Evolutionary conservation across 2,329 filamentous ascomycete species (phyloP).

Genomic region (Fusarium falciforme): DNA sequence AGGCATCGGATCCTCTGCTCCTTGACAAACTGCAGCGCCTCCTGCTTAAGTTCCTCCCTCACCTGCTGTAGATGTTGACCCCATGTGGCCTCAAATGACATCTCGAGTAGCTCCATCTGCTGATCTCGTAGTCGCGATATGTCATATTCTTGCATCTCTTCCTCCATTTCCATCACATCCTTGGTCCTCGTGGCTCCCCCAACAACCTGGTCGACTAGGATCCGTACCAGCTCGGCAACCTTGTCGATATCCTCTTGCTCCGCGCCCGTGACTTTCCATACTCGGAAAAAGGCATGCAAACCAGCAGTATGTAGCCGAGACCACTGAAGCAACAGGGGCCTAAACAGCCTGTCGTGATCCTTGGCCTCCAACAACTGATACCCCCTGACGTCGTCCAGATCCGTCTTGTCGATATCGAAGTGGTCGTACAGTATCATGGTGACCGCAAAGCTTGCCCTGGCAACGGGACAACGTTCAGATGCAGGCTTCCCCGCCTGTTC

Average conservation of each 20-base stretch:
- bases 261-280: slow-evolving; percentile 93
- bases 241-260: slow-evolving; percentile 91
- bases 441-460: slow-evolving; percentile 85
- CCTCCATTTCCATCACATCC: slow-evolving; percentile 88
- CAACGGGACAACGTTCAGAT: slow-evolving; percentile 84
- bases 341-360: slow-evolving; percentile 87
- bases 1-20: slow-evolving; percentile 94
- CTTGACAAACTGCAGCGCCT: slow-evolving; percentile 95
- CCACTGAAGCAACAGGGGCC: slow-evolving; percentile 91
- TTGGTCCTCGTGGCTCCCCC: slow-evolving; percentile 84
- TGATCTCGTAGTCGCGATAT: slow-evolving; percentile 81
- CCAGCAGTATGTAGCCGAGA: slow-evolving; percentile 87
- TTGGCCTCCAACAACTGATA: slow-evolving; percentile 80
- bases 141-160: slow-evolving; percentile 87
- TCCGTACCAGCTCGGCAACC: slow-evolving; percentile 89
- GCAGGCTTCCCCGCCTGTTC: slow-evolving; percentile 84
- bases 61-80: slow-evolving; percentile 89
- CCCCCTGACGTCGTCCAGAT: slow-evolving; percentile 80
- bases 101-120: slow-evolving; percentile 92
- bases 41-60: slow-evolving; percentile 89
- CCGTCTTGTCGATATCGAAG: slow-evolving; percentile 90
- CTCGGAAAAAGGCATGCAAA: slow-evolving; percentile 85
- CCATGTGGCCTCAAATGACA: slow-evolving; percentile 96
- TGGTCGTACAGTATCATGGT: slow-evolving; percentile 93
- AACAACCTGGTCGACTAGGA: slow-evolving; percentile 89